phyloP scores from a whole-genome alignment of 352 stramenopile species.

The Globisporangium yorkense region DNA sequence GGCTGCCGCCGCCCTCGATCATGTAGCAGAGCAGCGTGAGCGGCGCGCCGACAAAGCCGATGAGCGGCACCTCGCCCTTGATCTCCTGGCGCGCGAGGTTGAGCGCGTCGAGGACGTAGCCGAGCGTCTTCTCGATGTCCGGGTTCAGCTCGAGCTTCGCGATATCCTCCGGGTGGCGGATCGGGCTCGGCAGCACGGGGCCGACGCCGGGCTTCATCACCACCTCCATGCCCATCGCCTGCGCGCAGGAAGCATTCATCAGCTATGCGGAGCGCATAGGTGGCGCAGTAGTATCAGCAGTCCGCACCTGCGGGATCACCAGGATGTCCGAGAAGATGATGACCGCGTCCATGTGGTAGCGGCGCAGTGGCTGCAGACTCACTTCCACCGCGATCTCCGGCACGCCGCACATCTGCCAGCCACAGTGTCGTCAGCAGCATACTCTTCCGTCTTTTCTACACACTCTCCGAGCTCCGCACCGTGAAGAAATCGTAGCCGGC shows the following conservation, averaged over 20 bases:
- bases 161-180: conserved; percentile 85
- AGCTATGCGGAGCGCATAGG: neutral
- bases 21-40: conserved; percentile 99
- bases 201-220: conserved; percentile 94
- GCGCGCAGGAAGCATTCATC: neutral
- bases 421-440: neutral
- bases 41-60: conserved; percentile 96
- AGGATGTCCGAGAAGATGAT: conserved; percentile 99
- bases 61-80: conserved; percentile 92
- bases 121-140: conserved; percentile 91
- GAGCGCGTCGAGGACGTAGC: conserved; percentile 94
- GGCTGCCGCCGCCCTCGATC: conserved; percentile 95
- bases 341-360: conserved; percentile 93
- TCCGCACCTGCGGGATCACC: conserved; percentile 87
- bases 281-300: neutral
- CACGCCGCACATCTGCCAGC: conserved; percentile 70
- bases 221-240: conserved; percentile 94
- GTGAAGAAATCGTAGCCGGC: conserved; percentile 89
- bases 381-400: conserved; percentile 92
- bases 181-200: conserved; percentile 73
- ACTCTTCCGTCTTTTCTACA: neutral
- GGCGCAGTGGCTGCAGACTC: conserved; percentile 94
- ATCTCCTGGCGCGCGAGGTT: conserved; percentile 91
- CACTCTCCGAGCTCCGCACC: conserved; percentile 14
- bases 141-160: conserved; percentile 85